Evolutionary conservation across 148 eudicot genomes (phyloP), one percentile per base, ranked within the genome.

Genomic region (Linanthus parryae): DNA sequence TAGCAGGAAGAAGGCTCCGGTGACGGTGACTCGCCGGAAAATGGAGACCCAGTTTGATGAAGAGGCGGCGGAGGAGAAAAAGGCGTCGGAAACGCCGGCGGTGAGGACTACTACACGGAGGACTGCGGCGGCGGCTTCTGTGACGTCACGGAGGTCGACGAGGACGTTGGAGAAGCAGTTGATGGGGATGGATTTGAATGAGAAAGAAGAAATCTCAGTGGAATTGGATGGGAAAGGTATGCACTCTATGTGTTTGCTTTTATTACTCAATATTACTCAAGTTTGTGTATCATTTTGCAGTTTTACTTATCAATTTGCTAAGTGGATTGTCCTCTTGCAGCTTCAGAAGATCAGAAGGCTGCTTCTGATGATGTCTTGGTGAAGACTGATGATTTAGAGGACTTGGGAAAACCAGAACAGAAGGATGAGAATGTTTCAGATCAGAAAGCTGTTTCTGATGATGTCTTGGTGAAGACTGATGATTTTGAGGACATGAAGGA

Each of bases 111-210:
- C n/a, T n/a, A n/a, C n/a, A n/a, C n/a, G n/a, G n/a, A n/a, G n/a
- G n/a, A n/a, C n/a, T n/a, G n/a, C n/a, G n/a, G n/a, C n/a, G n/a
- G n/a, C 12, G 5, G 77, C 48, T 34, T 68, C 69, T 8, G 26
- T 51, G 5, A n/a, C n/a, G n/a, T n/a, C 86, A 0, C 50, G 86
- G 19, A 31, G 79, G n/a, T 72, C 82, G 3, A 52, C 58, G 3
- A 76, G 82, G 74, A 47, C 76, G 67, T 45, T 55, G 38, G 66
- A 64, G 58, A 74, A 64, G 67, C 55, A 44, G 54, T 17, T 30
- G 67, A 46, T 10, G 51, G 61, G 61, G 23, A 9, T 52, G 28
- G 52, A 34, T 2, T 9, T 29, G 38, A 61, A 69, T 39, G 52
- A 43, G 6, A 14, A 18, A 21, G 67, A 41, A 31, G 36, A 41